Base-by-base conservation (phyloP, 805 yeast genomes). In the Saccharomycopsis vini region DNA sequence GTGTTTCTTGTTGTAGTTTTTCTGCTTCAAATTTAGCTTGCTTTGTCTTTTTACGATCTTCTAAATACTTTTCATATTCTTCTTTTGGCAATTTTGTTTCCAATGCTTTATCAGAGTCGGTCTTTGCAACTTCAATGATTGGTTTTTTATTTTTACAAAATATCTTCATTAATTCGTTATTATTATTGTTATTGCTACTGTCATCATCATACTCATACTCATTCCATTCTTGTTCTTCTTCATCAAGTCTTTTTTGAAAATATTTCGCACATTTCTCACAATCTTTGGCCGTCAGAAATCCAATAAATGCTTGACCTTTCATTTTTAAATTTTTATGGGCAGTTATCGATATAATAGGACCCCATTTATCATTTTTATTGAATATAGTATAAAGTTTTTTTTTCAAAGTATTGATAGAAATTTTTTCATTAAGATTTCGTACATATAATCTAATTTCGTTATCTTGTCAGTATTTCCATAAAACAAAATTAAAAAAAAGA, bases 221-320 rank as follows among this genome's bases (percentile, higher is more conserved):
- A 12, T 39, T 15, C 13, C 31, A 39, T 10, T 43, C 36, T 15
- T 55, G 60, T n/a, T 63, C 62, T 24, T 24, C 28, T 24, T 10
- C 39, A 6, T 13, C 16, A 21, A 38, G n/a, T 10, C 3, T 71
- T 55, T 0, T 81, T 82, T 33, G 23, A 24, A 43, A 39, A 22
- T 29, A 19, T 3, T 43, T 31, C 18, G 32, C 20, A 26, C 42
- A 34, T 12, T 24, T 15, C 15, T 21, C 20, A 18, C 51, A 48
- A 21, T 55, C 53, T 3, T 64, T 63, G 1, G 54, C 53, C 16
- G 58, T 55, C 3, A 62, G 67, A 42, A 78, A 75, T 0, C 84
- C 74, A 4, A 86, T 68, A 58, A 84, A 86, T 1, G 95, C 95
- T 59, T 86, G 95, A 2, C 95, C 95, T 45, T 80, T 71, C 72